A percentile compares a stretch with the other conserved stretches of the same genome.
These are phyloP conservation scores for Peronospora tabacina DNA, from an alignment of 352 stramenopile genomes.

Conservation along the genomic window DNA sequence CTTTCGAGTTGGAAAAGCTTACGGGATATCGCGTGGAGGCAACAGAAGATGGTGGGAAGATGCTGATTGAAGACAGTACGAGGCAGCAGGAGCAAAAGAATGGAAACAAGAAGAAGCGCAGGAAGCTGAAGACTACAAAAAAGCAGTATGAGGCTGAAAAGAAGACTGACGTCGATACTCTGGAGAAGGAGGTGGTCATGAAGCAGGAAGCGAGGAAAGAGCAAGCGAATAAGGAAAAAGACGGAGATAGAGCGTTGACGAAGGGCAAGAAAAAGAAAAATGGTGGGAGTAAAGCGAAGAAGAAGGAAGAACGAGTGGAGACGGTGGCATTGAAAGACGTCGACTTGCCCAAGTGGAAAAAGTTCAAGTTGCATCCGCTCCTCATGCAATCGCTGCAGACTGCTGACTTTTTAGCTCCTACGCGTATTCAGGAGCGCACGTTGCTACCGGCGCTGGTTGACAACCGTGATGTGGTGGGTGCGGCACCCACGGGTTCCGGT, in stretches of 20 bases:
- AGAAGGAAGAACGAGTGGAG: conserved; percentile 18
- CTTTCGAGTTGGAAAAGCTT: conserved; percentile 80
- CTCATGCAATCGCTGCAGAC: conserved; percentile 73
- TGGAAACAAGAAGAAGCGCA: conserved; percentile 50
- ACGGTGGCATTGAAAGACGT: conserved; percentile 31
- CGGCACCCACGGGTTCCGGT: conserved; percentile 85
- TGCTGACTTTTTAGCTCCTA: conserved; percentile 60
- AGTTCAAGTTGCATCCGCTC: conserved; percentile 79
- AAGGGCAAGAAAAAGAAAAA: conserved; percentile 30
- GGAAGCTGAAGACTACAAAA: conserved; percentile 41
- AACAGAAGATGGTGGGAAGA: conserved; percentile 43
- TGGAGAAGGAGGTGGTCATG: background rate
- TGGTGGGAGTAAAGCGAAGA: conserved; percentile 19
- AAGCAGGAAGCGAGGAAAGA: conserved; percentile 1
- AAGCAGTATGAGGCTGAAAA: conserved; percentile 12
- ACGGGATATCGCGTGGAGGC: conserved; percentile 66
- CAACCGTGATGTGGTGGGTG: conserved; percentile 84
- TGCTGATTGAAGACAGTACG: conserved; percentile 34
- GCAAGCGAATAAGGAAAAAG: conserved; percentile 10
- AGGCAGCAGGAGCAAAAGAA: conserved; percentile 5
- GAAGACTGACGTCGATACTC: background rate
- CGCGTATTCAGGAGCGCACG: conserved; percentile 79
- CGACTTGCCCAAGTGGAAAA: conserved; percentile 68
- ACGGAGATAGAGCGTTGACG: conserved; percentile 5
- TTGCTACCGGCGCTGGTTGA: conserved; percentile 77